Conservation (phyloP, 768 basidiomycete genomes). For the Sistotremastrum suecicum region DNA sequence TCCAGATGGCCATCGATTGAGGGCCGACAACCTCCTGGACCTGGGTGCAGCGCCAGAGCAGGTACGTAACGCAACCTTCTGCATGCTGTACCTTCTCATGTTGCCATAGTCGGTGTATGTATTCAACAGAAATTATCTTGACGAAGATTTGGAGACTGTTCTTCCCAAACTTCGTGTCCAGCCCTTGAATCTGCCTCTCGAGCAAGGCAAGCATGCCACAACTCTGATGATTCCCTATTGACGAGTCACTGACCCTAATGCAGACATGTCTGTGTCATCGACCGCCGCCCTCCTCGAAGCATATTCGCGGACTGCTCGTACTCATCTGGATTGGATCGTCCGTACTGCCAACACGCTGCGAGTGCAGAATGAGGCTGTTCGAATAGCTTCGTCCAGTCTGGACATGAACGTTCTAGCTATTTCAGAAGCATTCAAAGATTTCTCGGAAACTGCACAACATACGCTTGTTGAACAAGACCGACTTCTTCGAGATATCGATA, state of each 20-base stretch:
- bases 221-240: no score
- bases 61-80: constrained; percentile 26
- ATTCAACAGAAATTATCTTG: constrained; percentile 72
- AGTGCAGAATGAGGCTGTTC: constrained; percentile 54
- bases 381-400: constrained; percentile 57
- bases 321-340: constrained; percentile 48
- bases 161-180: constrained; percentile 47
- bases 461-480: constrained; percentile 56
- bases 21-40: constrained; percentile 59
- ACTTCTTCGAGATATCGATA: constrained; percentile 48
- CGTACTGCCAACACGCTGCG: constrained; percentile 38
- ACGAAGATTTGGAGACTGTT: constrained; percentile 52
- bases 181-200: constrained; percentile 49
- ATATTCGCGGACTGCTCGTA: constrained; percentile 47
- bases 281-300: constrained; percentile 53
- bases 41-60: constrained; percentile 63
- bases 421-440: constrained; percentile 52
- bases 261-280: constrained; percentile 60
- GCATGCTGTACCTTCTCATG: constrained; percentile 7
- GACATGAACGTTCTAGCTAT: constrained; percentile 63
- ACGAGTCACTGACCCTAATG: constrained; percentile 32
- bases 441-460: constrained; percentile 35
- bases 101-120: constrained; percentile 52
- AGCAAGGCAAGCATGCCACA: constrained; percentile 39
- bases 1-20: constrained; percentile 63